These are phyloP conservation scores for Haematococcus sp. DNA, from an alignment of 139 green algal genomes.

Conservation along the genomic window DNA sequence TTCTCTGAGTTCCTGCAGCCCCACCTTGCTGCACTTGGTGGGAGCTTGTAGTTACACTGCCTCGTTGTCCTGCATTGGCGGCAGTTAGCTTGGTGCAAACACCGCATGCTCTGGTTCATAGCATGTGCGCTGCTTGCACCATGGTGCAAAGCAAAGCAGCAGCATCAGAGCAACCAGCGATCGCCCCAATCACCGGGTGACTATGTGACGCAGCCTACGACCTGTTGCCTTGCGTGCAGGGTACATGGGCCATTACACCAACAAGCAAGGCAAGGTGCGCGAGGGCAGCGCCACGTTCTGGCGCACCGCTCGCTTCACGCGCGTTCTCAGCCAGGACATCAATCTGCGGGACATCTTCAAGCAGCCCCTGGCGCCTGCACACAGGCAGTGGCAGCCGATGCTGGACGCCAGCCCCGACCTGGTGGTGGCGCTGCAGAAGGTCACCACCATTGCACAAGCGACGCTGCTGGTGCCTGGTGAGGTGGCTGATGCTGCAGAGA, in stretches of 20 bases:
- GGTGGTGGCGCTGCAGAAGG: slow-evolving; percentile 63
- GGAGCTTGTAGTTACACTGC: no score
- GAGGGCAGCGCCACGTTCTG: slow-evolving; percentile 74
- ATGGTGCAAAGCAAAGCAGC: no score
- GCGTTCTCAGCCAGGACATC: slow-evolving; percentile 43
- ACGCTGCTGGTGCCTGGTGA: slow-evolving; percentile 44
- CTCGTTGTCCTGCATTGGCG: no score
- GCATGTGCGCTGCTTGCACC: no score
- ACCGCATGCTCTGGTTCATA: no score
- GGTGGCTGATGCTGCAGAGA: no score
- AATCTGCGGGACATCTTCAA: slow-evolving; percentile 48
- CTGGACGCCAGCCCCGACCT: slow-evolving; percentile 63
- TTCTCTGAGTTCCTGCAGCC: slow-evolving; percentile 62
- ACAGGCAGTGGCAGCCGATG: slow-evolving; percentile 62
- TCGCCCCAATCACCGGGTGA: no score
- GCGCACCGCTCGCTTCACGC: slow-evolving; percentile 31
- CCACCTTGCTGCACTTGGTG: slow-evolving; percentile 37
- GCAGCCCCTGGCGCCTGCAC: slow-evolving; percentile 34
- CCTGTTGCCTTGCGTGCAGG: slow-evolving; percentile 7
- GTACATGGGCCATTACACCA: slow-evolving; percentile 65
- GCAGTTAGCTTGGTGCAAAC: no score
- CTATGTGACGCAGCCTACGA: no score
- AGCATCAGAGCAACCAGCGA: no score
- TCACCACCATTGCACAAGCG: slow-evolving; percentile 80
- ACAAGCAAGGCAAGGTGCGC: slow-evolving; percentile 70